phyloP scores from a whole-genome alignment of 108 stramenopile species.

The Cafeteria roenbergensis region DNA sequence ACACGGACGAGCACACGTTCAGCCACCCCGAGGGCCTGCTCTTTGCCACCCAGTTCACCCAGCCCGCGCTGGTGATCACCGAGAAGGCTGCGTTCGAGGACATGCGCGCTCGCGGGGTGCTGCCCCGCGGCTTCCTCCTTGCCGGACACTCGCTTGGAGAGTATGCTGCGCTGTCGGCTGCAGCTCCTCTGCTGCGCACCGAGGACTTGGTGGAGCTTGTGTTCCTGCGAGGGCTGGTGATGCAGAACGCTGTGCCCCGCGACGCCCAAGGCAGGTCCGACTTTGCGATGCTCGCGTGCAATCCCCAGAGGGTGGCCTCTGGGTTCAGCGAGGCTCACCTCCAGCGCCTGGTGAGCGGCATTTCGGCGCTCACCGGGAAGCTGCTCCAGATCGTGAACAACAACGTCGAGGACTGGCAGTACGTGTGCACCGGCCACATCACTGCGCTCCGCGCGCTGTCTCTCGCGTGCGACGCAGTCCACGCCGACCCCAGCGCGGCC shows the following conservation, averaged over 20 bases:
- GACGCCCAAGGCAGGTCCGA: conserved; percentile 7
- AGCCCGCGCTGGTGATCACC: conserved; percentile 16
- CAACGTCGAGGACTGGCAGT: conserved; percentile 13
- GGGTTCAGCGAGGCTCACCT: conserved; percentile 12
- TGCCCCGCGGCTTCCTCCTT: background rate
- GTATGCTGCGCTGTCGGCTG: conserved; percentile 16
- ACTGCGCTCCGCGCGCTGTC: conserved; percentile 3
- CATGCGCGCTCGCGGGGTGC: background rate
- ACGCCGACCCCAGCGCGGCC: background rate
- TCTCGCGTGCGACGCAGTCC: background rate
- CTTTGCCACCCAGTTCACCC: conserved; percentile 22
- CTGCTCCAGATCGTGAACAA: conserved; percentile 21
- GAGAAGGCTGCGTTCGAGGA: conserved; percentile 25
- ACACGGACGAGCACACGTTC: conserved; percentile 15
- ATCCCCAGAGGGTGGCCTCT: conserved; percentile 5
- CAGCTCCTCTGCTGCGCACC: conserved; percentile 1
- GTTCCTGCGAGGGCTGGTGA: conserved; percentile 18
- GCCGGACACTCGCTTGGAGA: conserved; percentile 23
- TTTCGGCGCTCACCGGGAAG: background rate
- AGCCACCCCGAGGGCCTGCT: conserved; percentile 16
- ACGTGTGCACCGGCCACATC: conserved; percentile 14
- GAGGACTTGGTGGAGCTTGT: conserved; percentile 16
- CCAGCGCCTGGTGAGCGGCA: background rate
- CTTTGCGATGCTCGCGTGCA: conserved; percentile 21
- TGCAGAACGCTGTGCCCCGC: conserved; percentile 21